Evolutionary conservation across 1,139 yeast genomes (phyloP), one percentile per base, ranked within the genome.

Genomic region (Suhomyces wounanorum): DNA sequence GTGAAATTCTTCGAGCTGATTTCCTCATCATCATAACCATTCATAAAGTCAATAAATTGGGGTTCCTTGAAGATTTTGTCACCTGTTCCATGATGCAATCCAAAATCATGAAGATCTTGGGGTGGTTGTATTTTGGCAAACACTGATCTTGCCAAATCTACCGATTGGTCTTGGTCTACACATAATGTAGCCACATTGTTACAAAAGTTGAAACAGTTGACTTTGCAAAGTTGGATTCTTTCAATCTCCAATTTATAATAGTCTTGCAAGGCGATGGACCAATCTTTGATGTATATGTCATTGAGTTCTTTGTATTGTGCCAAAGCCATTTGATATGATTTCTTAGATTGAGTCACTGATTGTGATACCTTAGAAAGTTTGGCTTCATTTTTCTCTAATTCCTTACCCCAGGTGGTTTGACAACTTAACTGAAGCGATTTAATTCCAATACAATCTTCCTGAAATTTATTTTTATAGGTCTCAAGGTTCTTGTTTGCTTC

Each of bases 121-220:
- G 72, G 72, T 6, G 89, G 83, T 28, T 83, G 85, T 54, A 92
- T 84, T 50, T 80, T 78, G 51, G 92, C 96, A 54, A 90, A 76
- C 1, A 81, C 70, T 8, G 83, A 69, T 50, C 97, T 78, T 16
- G 91, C 81, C 52, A 76, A 74, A 63, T 90, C 96, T 49, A 88
- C 88, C 4, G 84, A 71, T 53, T 84, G 88, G 62, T 89, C 96
- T 59, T 86, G 87, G 46, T 83, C 83, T 26, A 90, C 94, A 64
- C 96, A 89, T 6, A 85, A 78, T 0, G 90, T 79, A 5, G 96
- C 89, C 11, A 87, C 76, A 48, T 85, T 78, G 65, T 90, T 90
- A 49, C 96, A 85, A 65, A 79, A 92, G 42, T 85, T 87, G 86
- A 96, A 95, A 56, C 95, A 69, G 61, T 87, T 89, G 16, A 87